These are phyloP conservation scores for Mycena albidolilacea DNA, from an alignment of 768 basidiomycete species.

Conservation along the genomic window DNA sequence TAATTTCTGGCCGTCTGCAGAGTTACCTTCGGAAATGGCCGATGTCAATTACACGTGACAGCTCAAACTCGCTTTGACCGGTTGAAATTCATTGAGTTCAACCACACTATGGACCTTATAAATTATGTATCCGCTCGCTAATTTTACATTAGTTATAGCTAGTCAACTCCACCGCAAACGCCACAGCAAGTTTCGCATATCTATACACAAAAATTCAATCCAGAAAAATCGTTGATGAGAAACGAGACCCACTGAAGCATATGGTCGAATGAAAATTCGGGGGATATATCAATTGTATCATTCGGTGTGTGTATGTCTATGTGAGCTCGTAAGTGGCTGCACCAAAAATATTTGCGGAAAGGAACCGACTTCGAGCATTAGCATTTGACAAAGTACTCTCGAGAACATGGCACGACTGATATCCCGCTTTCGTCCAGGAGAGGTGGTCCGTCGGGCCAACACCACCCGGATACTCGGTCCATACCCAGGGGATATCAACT, in stretches of 20 bases:
- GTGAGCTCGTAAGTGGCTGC: not conserved
- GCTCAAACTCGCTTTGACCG: not conserved
- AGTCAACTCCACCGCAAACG: slow-evolving; percentile 40
- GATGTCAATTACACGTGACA: not conserved
- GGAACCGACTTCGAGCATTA: slow-evolving; percentile 59
- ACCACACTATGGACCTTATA: not conserved
- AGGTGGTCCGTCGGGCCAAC: slow-evolving; percentile 44
- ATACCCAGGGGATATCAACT: slow-evolving; percentile 40
- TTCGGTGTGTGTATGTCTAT: slow-evolving; percentile 34
- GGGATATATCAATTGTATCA: slow-evolving; percentile 44
- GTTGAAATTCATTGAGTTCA: too few species aligned
- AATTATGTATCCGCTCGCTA: not conserved
- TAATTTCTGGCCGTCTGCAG: too few species aligned
- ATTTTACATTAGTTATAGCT: slow-evolving; percentile 19
- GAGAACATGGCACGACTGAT: slow-evolving; percentile 71
- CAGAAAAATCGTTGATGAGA: not conserved
- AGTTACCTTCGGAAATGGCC: too few species aligned
- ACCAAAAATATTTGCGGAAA: not conserved
- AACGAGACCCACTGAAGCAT: slow-evolving; percentile 37
- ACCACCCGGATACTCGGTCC: slow-evolving; percentile 20
- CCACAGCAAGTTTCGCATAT: slow-evolving; percentile 39
- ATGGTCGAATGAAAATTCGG: slow-evolving; percentile 54
- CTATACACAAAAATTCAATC: slow-evolving; percentile 4
- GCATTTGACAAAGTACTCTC: slow-evolving; percentile 64
- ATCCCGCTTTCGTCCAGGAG: slow-evolving; percentile 74